These are phyloP conservation scores for Oryza punctata DNA, from an alignment of 176 grass and related monocot genomes.

Conservation along the genomic window DNA sequence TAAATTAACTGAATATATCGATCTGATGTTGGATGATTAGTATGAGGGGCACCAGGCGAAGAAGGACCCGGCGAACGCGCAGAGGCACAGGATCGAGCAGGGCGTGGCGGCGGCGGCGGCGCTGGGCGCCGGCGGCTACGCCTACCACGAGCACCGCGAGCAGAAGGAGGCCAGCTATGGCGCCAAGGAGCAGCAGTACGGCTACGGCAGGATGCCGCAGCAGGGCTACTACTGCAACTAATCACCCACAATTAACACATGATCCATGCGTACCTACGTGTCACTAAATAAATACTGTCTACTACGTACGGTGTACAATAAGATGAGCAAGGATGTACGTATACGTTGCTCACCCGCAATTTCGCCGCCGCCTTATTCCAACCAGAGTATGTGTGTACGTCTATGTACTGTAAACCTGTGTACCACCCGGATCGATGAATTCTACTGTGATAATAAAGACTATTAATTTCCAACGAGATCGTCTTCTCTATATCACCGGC, in stretches of 20 bases:
- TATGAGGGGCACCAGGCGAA: constrained; percentile 70
- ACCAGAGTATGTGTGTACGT: no score
- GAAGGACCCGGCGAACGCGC: constrained; percentile 71
- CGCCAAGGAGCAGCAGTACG: constrained; percentile 42
- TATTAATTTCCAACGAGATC: no score
- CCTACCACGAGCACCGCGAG: constrained; percentile 80
- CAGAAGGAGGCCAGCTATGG: constrained; percentile 62
- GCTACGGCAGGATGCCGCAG: constrained; percentile 33
- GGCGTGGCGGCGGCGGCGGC: constrained; percentile 51
- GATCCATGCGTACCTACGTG: no score
- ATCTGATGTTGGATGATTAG: background rate
- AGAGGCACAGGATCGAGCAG: constrained; percentile 79
- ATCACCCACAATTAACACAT: background rate
- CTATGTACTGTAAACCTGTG: no score
- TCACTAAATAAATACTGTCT: background rate
- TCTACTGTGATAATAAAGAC: no score
- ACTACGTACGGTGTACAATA: background rate
- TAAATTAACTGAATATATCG: no score
- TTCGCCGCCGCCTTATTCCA: no score
- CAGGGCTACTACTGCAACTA: constrained; percentile 45
- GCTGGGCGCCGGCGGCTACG: constrained; percentile 66
- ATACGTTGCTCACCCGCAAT: no score
- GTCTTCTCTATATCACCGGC: no score
- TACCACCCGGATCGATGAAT: no score
- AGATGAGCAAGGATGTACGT: background rate